A percentile compares a stretch with the other conserved stretches of the same genome.
Evolutionary conservation across 129 eudicot genomes (phyloP).

Genomic region (Arctium minus): DNA sequence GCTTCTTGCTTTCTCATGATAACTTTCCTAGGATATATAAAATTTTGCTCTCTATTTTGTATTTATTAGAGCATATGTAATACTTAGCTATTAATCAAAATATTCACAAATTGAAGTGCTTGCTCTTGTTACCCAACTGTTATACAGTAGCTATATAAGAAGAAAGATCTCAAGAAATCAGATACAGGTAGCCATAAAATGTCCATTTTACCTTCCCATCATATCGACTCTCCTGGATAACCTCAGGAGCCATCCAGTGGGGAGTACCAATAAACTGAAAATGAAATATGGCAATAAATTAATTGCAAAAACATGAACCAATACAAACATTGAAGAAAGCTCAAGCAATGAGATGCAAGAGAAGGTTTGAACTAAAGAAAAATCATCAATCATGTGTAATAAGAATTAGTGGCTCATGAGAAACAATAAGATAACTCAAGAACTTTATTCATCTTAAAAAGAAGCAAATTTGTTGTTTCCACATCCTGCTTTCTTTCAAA

Average conservation of each 20-base stretch:
- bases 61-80: constrained; percentile 8
- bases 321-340: constrained; percentile 4
- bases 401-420: not conserved
- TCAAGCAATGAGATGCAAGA: not conserved
- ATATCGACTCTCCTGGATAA: constrained; percentile 96
- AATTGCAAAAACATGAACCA: constrained; percentile 7
- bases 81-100: constrained; percentile 2
- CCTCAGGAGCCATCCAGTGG: constrained; percentile 99
- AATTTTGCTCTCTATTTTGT: not conserved
- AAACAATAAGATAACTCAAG: constrained; percentile 6
- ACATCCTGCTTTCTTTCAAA: not conserved
- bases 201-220: constrained; percentile 78
- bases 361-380: not conserved
- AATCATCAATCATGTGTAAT: not conserved
- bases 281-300: constrained; percentile 8
- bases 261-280: constrained; percentile 97
- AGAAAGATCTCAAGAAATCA: not conserved
- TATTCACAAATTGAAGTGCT: not conserved
- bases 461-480: not conserved
- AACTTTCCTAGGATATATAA: not conserved
- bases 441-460: not conserved
- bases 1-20: not conserved
- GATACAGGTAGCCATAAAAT: constrained; percentile 3
- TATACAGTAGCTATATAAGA: not conserved
- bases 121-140: not conserved